Evolutionary conservation across 495 filamentous ascomycete genomes (phyloP), one percentile per base, ranked within the genome.

Genomic region (Entonaema liquescens): DNA sequence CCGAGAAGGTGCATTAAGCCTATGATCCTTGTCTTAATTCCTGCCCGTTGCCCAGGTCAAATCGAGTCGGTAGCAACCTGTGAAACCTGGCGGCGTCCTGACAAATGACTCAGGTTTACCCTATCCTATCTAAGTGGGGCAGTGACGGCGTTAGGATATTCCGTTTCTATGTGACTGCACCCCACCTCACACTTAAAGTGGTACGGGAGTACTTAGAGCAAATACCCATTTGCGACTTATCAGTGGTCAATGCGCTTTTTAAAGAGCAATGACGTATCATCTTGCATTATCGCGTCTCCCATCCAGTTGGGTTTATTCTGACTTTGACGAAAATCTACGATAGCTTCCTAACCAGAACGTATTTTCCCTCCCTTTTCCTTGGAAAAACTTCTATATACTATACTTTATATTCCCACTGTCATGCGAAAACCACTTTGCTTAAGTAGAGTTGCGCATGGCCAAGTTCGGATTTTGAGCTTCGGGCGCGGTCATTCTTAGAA

Each of bases 271-370:
- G 70, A 73, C 70, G 70, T 69, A 68, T 15, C 21, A 8, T 19
- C 26, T 42, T 23, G 15, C 36, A 52, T 35, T n/a, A 35, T 73
- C 70, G 61, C 70, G 70, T 73, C 70, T 73, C 33, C 70, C 31
- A 15, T 54, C 47, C 35, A 36, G 31, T 25, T 23, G 13, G 60
- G 28, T 72, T 52, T 31, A 60, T 67, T 49, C 15, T n/a, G 19
- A 52, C 29, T 49, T 62, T 49, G 55, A 9, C 44, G 49, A 42
- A 64, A 31, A 59, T 55, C n/a, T 13, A 17, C 21, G 11, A 59
- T 66, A 68, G 59, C 36, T 62, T 23, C 1, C 33, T 26, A 33
- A 17, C 4, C 2, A 44, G 3, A 50, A 29, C 35, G 29, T 38
- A 26, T 40, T 7, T 68, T 31, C 13, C 25, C 15, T 11, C n/a